Conservation (phyloP, 768 basidiomycete species). For the Hirschioporus abietinus region DNA sequence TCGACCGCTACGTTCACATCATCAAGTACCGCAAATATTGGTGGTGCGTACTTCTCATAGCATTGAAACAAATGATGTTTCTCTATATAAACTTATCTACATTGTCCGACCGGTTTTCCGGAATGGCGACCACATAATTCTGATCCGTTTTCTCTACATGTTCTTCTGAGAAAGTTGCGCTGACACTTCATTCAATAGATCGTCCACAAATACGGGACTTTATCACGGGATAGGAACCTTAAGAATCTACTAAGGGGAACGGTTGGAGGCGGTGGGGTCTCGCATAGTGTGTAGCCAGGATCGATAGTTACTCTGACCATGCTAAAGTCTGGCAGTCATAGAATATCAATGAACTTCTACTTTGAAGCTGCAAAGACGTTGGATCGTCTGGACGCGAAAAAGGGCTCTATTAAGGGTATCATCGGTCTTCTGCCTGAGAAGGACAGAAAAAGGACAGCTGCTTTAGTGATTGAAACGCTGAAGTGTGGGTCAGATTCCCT, state of each 20-base stretch:
- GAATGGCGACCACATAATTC: conserved; percentile 41
- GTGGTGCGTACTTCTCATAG: background rate
- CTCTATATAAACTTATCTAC: conserved; percentile 67
- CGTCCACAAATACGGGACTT: too few species aligned
- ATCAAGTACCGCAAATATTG: background rate
- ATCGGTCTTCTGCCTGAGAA: conserved; percentile 69
- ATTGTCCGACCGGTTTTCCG: conserved; percentile 71
- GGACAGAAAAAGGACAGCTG: conserved; percentile 71
- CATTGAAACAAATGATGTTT: conserved; percentile 43
- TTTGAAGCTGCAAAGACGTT: conserved; percentile 81
- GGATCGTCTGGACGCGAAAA: conserved; percentile 80
- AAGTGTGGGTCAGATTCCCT: conserved; percentile 63
- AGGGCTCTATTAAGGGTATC: conserved; percentile 89
- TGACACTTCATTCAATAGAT: background rate
- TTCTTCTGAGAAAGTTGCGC: conserved; percentile 16
- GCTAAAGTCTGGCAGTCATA: conserved; percentile 5
- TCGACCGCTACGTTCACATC: background rate
- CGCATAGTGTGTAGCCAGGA: conserved; percentile 2
- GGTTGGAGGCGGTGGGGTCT: conserved; percentile 1
- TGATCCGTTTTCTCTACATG: conserved; percentile 24
- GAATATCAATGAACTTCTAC: conserved; percentile 82
- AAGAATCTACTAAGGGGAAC: background rate
- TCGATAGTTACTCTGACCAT: conserved; percentile 5
- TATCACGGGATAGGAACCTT: background rate
- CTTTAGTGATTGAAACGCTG: conserved; percentile 89